Percentiles rank a stretch among this genome's conserved stretches.
These are phyloP conservation scores for Puccinia polysora DNA, from an alignment of 1,284 basidiomycete genomes.

Conservation along the genomic window DNA sequence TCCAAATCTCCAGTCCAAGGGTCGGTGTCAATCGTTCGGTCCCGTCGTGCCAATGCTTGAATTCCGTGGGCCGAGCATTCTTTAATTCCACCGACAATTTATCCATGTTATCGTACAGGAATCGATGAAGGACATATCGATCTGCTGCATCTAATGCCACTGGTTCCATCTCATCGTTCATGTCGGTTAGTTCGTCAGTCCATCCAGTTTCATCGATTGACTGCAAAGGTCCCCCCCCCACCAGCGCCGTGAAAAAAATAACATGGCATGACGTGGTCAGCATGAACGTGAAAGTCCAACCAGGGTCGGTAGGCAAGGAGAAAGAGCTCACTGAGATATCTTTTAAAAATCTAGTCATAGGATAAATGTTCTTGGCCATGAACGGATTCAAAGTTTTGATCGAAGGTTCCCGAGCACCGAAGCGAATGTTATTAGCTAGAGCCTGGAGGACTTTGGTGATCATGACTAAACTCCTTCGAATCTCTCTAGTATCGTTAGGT, in stretches of 20 bases:
- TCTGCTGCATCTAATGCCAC: constrained; percentile 69
- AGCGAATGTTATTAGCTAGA: constrained; percentile 84
- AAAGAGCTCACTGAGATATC: constrained; percentile 65
- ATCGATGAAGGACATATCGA: constrained; percentile 71
- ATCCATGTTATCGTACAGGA: constrained; percentile 73
- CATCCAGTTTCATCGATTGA: constrained; percentile 1
- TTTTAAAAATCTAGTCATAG: constrained; percentile 74
- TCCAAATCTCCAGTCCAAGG: constrained; percentile 70
- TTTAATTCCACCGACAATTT: constrained; percentile 77
- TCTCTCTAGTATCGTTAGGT: constrained; percentile 61
- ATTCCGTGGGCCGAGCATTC: constrained; percentile 49
- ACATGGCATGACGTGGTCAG: too few relatives aligned
- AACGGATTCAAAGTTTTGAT: constrained; percentile 77
- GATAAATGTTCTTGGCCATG: constrained; percentile 68
- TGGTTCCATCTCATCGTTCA: not conserved
- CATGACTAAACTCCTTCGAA: constrained; percentile 72
- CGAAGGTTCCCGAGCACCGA: constrained; percentile 74
- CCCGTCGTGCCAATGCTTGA: constrained; percentile 49
- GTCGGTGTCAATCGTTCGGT: constrained; percentile 53
- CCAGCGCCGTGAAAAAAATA: not conserved
- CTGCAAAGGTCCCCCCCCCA: not conserved
- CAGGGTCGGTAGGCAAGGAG: constrained; percentile 19
- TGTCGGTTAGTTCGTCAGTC: not conserved
- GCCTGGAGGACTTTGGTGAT: constrained; percentile 89
- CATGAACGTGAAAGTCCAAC: too few relatives aligned